A percentile compares a stretch with the other conserved stretches of the same genome.
Evolutionary conservation across 495 filamentous ascomycete species (phyloP).

Genomic region (Daldinia loculata): DNA sequence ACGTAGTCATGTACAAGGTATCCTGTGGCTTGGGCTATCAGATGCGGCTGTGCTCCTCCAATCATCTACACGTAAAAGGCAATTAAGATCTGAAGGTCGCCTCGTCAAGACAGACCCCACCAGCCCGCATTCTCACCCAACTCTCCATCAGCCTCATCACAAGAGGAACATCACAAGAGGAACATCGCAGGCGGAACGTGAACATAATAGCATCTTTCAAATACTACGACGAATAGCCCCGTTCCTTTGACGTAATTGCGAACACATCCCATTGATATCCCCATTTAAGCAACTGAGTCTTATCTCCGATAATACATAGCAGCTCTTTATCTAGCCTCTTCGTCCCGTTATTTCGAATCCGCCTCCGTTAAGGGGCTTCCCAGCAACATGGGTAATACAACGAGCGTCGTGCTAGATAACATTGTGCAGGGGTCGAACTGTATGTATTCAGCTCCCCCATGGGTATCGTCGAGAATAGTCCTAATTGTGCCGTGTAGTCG

Average conservation of each 20-base stretch:
- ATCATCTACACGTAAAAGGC: not conserved
- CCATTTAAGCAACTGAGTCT: not conserved
- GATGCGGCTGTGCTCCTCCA: constrained; percentile 12
- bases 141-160: constrained; percentile 35
- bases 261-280: not conserved
- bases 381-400: constrained; percentile 79
- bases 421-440: constrained; percentile 98
- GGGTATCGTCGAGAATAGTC: not conserved
- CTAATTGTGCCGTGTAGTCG: constrained; percentile 66
- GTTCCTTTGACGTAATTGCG: not conserved
- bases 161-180: not conserved
- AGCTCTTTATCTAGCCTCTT: not conserved
- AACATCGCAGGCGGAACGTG: constrained; percentile 2
- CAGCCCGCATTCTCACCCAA: constrained; percentile 36
- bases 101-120: constrained; percentile 31
- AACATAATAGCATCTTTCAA: constrained; percentile 23
- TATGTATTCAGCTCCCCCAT: constrained; percentile 47
- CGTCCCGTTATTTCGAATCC: constrained; percentile 5
- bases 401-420: constrained; percentile 86
- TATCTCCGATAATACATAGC: not conserved
- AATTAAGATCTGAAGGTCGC: constrained; percentile 2
- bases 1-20: not conserved
- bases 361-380: constrained; percentile 32
- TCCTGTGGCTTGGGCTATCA: not conserved
- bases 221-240: not conserved